phyloP scores from a whole-genome alignment of 2,329 filamentous ascomycete genomes.

The Venturia oleaginea region DNA sequence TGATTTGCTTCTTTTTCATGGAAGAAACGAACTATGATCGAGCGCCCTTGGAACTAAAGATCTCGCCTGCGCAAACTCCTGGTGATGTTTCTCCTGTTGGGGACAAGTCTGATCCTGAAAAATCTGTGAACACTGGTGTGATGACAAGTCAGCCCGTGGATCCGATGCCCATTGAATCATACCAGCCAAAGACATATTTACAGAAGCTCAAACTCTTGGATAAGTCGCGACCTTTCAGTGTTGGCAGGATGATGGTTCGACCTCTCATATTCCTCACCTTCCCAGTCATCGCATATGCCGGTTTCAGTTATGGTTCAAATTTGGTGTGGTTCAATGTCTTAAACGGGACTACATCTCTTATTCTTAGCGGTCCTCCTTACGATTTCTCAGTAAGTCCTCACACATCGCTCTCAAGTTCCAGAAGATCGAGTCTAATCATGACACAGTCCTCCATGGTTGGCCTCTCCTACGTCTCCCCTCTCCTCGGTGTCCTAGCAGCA shows the following conservation, averaged over 20 bases:
- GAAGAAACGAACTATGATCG: slow-evolving; percentile 47
- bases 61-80: background rate
- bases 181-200: slow-evolving; percentile 7
- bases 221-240: background rate
- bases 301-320: slow-evolving; percentile 33
- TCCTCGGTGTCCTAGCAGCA: slow-evolving; percentile 29
- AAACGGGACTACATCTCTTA: slow-evolving; percentile 33
- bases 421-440: background rate
- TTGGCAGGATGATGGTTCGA: slow-evolving; percentile 9
- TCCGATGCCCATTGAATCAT: background rate
- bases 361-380: slow-evolving; percentile 29
- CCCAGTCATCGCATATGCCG: slow-evolving; percentile 30
- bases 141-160: background rate
- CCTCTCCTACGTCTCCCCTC: slow-evolving; percentile 27
- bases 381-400: slow-evolving; percentile 22
- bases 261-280: slow-evolving; percentile 22
- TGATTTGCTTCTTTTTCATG: slow-evolving; percentile 51
- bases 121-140: background rate
- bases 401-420: background rate
- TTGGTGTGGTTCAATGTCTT: slow-evolving; percentile 36
- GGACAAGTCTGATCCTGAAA: background rate
- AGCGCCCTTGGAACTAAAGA: slow-evolving; percentile 20
- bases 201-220: slow-evolving; percentile 7
- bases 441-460: slow-evolving; percentile 27
- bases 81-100: background rate